phyloP scores from a whole-genome alignment of 495 filamentous ascomycete genomes.

The Talaromyces nanjingensis region DNA sequence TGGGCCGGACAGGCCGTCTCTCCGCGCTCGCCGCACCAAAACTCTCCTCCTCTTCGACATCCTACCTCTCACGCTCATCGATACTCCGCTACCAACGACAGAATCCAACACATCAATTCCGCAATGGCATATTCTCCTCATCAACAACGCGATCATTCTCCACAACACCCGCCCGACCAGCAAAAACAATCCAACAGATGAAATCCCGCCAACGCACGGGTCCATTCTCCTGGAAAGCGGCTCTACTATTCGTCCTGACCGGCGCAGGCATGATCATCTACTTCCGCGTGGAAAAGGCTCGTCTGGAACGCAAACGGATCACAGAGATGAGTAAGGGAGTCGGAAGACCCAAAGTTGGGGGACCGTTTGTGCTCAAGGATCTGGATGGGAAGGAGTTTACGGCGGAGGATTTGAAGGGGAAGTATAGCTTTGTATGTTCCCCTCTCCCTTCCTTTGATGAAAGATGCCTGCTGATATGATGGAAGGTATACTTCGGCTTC shows the following conservation, averaged over 20 bases:
- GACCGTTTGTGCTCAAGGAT: slow-evolving; percentile 74
- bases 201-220: slow-evolving; percentile 34
- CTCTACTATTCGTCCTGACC: slow-evolving; percentile 73
- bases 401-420: slow-evolving; percentile 74
- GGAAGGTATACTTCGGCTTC: slow-evolving; percentile 93
- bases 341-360: slow-evolving; percentile 87
- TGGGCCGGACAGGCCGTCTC: neutral
- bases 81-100: slow-evolving; percentile 15
- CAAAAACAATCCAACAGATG: slow-evolving; percentile 37
- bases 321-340: slow-evolving; percentile 89
- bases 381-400: slow-evolving; percentile 70
- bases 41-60: neutral
- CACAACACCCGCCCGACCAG: slow-evolving; percentile 20
- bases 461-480: slow-evolving; percentile 1
- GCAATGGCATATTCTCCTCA: neutral
- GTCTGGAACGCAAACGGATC: slow-evolving; percentile 77
- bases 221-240: slow-evolving; percentile 88
- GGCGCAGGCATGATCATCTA: slow-evolving; percentile 75
- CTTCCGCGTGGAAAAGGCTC: slow-evolving; percentile 83
- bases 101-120: slow-evolving; percentile 13
- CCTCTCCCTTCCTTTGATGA: neutral
- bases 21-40: neutral
- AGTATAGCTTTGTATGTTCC: slow-evolving; percentile 61
- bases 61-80: neutral
- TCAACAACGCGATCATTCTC: slow-evolving; percentile 22